phyloP scores from a whole-genome alignment of 192 early-diverging fungal species.

The Gaertneriomyces semiglobifer region DNA sequence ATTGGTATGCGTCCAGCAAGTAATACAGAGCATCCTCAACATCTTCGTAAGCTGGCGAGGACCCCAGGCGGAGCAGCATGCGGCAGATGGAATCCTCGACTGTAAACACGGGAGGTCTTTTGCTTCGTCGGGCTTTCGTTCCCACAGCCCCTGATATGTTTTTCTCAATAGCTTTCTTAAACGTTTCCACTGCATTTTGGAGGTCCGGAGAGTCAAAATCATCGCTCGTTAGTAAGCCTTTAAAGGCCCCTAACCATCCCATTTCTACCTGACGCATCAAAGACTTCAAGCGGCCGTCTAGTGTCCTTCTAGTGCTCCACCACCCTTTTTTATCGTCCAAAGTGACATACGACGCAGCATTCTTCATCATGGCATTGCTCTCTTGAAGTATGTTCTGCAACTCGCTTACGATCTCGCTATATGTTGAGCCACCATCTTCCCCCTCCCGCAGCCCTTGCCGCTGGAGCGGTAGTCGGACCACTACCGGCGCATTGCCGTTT shows the following conservation, averaged over 20 bases:
- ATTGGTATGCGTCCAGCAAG: slow-evolving; percentile 62
- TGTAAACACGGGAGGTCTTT: slow-evolving; percentile 39
- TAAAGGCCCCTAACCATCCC: slow-evolving; percentile 85
- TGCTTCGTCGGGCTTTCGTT: slow-evolving; percentile 18
- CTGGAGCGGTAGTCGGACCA: slow-evolving; percentile 72
- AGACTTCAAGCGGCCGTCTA: slow-evolving; percentile 67
- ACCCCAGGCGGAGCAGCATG: slow-evolving; percentile 55
- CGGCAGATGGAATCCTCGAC: slow-evolving; percentile 56
- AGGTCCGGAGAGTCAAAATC: slow-evolving; percentile 8
- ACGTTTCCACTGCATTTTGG: slow-evolving; percentile 14
- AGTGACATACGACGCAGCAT: slow-evolving; percentile 25
- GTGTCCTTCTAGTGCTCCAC: slow-evolving; percentile 71
- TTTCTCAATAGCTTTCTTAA: slow-evolving; percentile 49
- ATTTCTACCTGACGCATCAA: slow-evolving; percentile 67
- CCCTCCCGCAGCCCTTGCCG: slow-evolving; percentile 46
- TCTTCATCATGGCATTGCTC: slow-evolving; percentile 67
- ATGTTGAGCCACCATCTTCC: slow-evolving; percentile 44
- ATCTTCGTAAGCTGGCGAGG: slow-evolving; percentile 52
- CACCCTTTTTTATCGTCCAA: slow-evolving; percentile 68
- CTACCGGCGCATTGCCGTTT: slow-evolving; percentile 41
- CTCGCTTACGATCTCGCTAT: slow-evolving; percentile 51
- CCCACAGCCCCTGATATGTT: slow-evolving; percentile 47
- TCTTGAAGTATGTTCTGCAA: slow-evolving; percentile 64
- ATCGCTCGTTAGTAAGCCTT: slow-evolving; percentile 40
- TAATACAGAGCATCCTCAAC: slow-evolving; percentile 70